A percentile compares a stretch with the other conserved stretches of the same genome.
Conservation (phyloP, 2,329 filamentous ascomycete species). For the Ceratocystis destructans region DNA sequence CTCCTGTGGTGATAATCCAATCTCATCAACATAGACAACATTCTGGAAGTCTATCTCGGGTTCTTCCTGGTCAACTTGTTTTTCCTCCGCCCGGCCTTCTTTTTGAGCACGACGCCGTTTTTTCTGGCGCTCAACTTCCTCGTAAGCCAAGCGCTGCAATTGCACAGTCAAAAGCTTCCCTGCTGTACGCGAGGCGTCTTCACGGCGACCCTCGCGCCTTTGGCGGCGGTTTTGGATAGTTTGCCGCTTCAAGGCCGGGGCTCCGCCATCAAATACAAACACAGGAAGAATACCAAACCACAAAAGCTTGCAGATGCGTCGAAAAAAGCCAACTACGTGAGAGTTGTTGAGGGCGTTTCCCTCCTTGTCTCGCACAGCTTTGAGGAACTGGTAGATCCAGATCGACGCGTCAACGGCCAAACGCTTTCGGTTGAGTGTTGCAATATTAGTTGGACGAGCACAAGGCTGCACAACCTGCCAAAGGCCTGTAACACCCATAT, state of each 20-base stretch:
- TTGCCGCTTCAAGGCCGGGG: conserved; percentile 76
- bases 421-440: conserved; percentile 89
- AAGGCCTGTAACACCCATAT: conserved; percentile 94
- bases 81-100: conserved; percentile 29
- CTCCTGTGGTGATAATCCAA: conserved; percentile 66
- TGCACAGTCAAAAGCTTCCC: conserved; percentile 85
- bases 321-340: conserved; percentile 95
- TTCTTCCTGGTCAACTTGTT: conserved; percentile 34
- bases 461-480: conserved; percentile 95
- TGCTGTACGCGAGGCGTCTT: conserved; percentile 85
- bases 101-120: conserved; percentile 25
- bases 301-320: conserved; percentile 90
- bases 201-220: conserved; percentile 71
- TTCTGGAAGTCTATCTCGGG: conserved; percentile 48
- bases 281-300: conserved; percentile 95
- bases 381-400: conserved; percentile 99
- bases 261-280: conserved; percentile 95
- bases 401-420: conserved; percentile 96
- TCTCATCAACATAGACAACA: conserved; percentile 82
- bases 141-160: conserved; percentile 81
- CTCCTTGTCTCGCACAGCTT: conserved; percentile 96
- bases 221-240: conserved; percentile 70
- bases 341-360: conserved; percentile 92
- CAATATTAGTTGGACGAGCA: conserved; percentile 88
- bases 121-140: conserved; percentile 55